Conservation (phyloP, 352 stramenopile genomes). For the Chrysophaeum taylorii region DNA sequence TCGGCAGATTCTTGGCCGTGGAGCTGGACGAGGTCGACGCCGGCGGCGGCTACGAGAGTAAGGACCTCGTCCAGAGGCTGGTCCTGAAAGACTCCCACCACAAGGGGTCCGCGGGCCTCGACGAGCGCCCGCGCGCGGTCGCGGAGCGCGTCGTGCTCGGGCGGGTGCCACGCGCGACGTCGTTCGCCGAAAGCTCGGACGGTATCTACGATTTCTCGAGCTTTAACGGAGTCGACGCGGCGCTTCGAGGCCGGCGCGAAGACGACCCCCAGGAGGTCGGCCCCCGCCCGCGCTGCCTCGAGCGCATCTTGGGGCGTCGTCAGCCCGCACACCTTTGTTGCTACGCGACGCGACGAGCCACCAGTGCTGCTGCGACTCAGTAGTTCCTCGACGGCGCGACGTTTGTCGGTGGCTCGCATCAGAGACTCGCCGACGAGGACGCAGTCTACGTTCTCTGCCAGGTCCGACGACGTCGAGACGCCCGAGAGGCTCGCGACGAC, state of each 20-base stretch:
- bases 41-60: conserved; percentile 64
- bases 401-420: conserved; percentile 84
- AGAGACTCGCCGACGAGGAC: conserved; percentile 93
- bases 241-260: conserved; percentile 83
- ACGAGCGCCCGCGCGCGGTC: neutral
- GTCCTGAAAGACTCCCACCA: conserved; percentile 88
- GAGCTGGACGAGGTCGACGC: conserved; percentile 92
- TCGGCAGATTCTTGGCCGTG: conserved; percentile 81
- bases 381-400: conserved; percentile 68
- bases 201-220: conserved; percentile 71
- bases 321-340: conserved; percentile 90
- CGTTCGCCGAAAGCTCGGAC: conserved; percentile 88
- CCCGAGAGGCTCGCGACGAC: conserved; percentile 84
- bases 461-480: conserved; percentile 81
- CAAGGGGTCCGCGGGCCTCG: conserved; percentile 33
- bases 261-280: conserved; percentile 93
- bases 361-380: conserved; percentile 43
- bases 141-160: conserved; percentile 2
- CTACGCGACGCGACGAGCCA: conserved; percentile 43
- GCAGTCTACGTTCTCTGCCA: conserved; percentile 71
- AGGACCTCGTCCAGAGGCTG: conserved; percentile 79
- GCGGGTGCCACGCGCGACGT: conserved; percentile 17
- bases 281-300: conserved; percentile 41
- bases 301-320: conserved; percentile 77
- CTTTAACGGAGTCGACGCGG: conserved; percentile 61